A percentile compares a stretch with the other conserved stretches of the same genome.
These are phyloP conservation scores for Rhodosporidiobolus odoratus DNA, from an alignment of 768 basidiomycete species.

Conservation along the genomic window DNA sequence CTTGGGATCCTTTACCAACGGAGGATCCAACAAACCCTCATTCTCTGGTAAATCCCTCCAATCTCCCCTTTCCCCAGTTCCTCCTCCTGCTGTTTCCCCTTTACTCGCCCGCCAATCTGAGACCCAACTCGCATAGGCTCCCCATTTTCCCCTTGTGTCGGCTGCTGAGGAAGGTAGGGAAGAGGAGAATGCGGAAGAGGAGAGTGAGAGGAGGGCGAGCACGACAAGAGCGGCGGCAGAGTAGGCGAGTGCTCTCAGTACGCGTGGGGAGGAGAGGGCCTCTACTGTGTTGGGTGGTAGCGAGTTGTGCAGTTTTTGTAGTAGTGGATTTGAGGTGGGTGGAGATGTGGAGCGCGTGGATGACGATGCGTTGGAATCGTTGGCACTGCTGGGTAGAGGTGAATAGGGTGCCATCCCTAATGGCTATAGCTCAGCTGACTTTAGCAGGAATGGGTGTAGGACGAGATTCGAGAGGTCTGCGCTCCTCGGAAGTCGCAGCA, in stretches of 20 bases:
- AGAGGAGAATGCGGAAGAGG: neutral
- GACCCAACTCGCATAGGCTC: conserved; percentile 1
- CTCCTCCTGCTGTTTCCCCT: too few species aligned
- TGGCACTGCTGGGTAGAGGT: neutral
- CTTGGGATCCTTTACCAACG: conserved; percentile 4
- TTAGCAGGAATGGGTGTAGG: too few species aligned
- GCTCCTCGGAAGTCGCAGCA: too few species aligned
- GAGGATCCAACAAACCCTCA: conserved; percentile 29
- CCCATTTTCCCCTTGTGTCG: neutral
- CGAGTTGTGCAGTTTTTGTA: too few species aligned
- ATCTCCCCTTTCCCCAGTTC: neutral
- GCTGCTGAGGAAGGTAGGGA: neutral
- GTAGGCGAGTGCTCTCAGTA: conserved; percentile 1
- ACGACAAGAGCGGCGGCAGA: neutral
- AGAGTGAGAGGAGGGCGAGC: conserved; percentile 1
- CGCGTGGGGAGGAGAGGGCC: neutral
- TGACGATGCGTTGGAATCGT: neutral
- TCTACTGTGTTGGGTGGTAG: neutral
- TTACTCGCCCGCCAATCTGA: neutral
- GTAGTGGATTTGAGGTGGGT: neutral
- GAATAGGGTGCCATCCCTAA: conserved; percentile 2
- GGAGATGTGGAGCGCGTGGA: neutral
- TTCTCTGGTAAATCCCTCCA: conserved; percentile 18
- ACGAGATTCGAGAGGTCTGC: too few species aligned
- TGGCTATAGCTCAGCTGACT: neutral